Evolutionary conservation across 768 basidiomycete species (phyloP), one percentile per base, ranked within the genome.

Genomic region (Leccinum broughii): DNA sequence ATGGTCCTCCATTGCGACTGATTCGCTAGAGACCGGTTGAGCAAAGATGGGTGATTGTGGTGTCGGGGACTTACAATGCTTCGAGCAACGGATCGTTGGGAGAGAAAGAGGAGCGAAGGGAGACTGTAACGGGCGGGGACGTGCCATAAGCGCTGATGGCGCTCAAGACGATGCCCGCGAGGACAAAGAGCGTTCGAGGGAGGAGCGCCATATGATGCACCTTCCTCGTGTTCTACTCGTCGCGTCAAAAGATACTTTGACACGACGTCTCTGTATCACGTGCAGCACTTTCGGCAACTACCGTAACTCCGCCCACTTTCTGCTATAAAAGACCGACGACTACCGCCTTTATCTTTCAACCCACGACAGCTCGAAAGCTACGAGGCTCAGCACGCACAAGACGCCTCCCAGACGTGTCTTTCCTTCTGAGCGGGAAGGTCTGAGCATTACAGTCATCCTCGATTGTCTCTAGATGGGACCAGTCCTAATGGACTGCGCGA

Each of bases 1-100:
- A 1, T 89, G 83, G 54, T 87, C 83, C 71, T 96, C 92, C 50
- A 88, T 72, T 7, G 89, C 76, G 14, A 94, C 80, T 0, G 92
- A 86, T 75, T 99, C 96, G 41, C 96, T 98, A 32, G n/a, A 41
- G 9, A 15, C 11, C 10, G 9, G 39, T 52, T 68, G 37, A 68
- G 62, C 30, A 24, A 10, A 32, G 24, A 30, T 10, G 14, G 7
- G 7, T n/a, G 30, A 11, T 20, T 10, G n/a, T n/a, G n/a, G 50
- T n/a, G 51, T 6, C 22, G 28, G 34, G 17, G 49, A 70, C 72
- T 59, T 51, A 74, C 72, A 74, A 46, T 34, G 72, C 72, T 51
- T 74, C 72, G 15, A 74, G 63, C 20, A 74, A 56, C 15, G 72
- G 72, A 46, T 74, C 66, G 35, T 61, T 58, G 15, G 70, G 32